Evolutionary conservation across 129 eudicot genomes (phyloP), one percentile per base, ranked within the genome.

Genomic region (Silybum marianum): DNA sequence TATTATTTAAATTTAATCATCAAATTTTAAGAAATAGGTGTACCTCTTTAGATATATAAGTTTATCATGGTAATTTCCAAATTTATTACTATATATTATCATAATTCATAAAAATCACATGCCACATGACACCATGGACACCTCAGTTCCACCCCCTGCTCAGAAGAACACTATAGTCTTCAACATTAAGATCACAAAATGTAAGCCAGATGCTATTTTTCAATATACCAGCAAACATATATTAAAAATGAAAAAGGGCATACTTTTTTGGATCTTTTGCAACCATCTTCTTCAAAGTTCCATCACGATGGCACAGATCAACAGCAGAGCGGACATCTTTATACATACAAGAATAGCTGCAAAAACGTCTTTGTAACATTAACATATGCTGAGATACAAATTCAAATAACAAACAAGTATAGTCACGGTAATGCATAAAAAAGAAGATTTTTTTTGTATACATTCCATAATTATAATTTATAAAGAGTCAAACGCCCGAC

Each of bases 301-400:
- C 99, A 80, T 95, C 98, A 72, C 97, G 99, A 83, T 95, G 99
- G 81, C 99, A 95, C 90, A 92, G 81, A 76, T 93, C 97, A 70
- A 95, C 92, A 78, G 99, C 99, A 88, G 99, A 89, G 74, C 97
- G 89, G 79, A 92, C 98, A 83, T 95, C 99, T 54, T 88, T 89
- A 81, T 90, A 95, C 89, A 95, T 84, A 66, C 88, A 87, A 78
- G 88, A 77, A 76, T 95, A 95, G 80, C 99, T 93, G 95, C 87
- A 78, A 71, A 16, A 72, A 84, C 30, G 66, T 28, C 65, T 69
- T 78, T 24, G 11, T 18, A 83, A 66, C 70, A 72, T 73, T 51
- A 73, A 32, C n/a, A 81, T 22, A 65, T 70, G 32, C 34, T 60
- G 65, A 78, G 28, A 72, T 75, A 71, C 23, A 13, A 80, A 76